These are phyloP conservation scores for Puccinia hordei DNA, from an alignment of 1,284 basidiomycete species.

Conservation along the genomic window DNA sequence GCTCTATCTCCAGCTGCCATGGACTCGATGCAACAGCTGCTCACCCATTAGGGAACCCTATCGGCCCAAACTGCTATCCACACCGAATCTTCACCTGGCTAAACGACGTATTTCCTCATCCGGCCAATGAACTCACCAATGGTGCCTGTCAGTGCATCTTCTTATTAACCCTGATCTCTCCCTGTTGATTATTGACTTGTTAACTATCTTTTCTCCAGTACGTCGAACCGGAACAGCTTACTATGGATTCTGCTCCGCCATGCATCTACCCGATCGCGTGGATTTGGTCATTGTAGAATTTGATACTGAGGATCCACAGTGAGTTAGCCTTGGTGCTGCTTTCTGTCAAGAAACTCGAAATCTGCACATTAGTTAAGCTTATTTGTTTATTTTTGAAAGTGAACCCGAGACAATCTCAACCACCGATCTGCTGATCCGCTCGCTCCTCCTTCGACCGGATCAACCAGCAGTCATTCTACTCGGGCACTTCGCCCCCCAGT, in stretches of 20 bases:
- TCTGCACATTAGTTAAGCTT: background rate
- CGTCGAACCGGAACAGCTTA: conserved; percentile 83
- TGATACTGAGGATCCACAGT: conserved; percentile 83
- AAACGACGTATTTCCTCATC: conserved; percentile 90
- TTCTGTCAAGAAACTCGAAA: conserved; percentile 17
- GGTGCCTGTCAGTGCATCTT: conserved; percentile 65
- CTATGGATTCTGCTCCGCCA: conserved; percentile 84
- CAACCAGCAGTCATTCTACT: conserved; percentile 84
- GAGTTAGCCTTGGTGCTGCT: conserved; percentile 59
- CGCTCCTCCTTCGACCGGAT: conserved; percentile 80
- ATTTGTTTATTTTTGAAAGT: conserved; percentile 61
- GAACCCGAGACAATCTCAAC: conserved; percentile 73
- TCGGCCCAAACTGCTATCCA: conserved; percentile 82
- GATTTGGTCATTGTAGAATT: conserved; percentile 92
- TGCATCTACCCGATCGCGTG: conserved; percentile 86
- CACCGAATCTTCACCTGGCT: conserved; percentile 91
- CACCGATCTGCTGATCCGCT: conserved; percentile 87
- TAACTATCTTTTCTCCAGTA: conserved; percentile 61
- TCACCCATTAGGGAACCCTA: conserved; percentile 68
- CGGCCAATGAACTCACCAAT: conserved; percentile 89
- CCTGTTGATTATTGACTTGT: background rate
- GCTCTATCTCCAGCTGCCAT: conserved; percentile 84
- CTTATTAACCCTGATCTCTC: background rate
- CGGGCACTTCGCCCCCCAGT: conserved; percentile 85
- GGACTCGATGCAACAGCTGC: conserved; percentile 71